Conservation (phyloP, 805 yeast genomes). For the Ogataea saltuana region DNA sequence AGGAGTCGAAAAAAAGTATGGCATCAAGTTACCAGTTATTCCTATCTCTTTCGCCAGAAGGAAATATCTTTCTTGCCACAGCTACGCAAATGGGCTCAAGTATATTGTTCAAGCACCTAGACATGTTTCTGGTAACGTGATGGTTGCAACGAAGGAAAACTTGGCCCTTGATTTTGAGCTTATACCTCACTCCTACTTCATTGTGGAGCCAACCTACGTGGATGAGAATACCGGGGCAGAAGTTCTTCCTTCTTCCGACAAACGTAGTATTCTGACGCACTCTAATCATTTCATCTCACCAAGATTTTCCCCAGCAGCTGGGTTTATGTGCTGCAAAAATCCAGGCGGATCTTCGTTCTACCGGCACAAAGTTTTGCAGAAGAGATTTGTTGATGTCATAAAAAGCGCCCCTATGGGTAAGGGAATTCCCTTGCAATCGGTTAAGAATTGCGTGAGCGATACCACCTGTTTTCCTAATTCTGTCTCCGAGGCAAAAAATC, state of each 20-base stretch:
- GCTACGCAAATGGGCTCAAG: conserved; percentile 14
- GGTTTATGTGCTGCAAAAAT: conserved; percentile 7
- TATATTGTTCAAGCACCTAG: conserved; percentile 16
- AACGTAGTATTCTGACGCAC: conserved; percentile 12
- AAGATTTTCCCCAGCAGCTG: conserved; percentile 11
- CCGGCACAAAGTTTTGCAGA: conserved; percentile 9
- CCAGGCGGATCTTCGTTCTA: conserved; percentile 14
- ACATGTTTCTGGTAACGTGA: conserved; percentile 12
- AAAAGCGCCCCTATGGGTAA: conserved; percentile 11
- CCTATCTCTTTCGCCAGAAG: conserved; percentile 18
- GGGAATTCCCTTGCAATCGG: conserved; percentile 10
- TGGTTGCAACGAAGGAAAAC: conserved; percentile 13
- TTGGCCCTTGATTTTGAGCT: conserved; percentile 12
- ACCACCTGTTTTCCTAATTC: conserved; percentile 13
- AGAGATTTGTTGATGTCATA: conserved; percentile 10
- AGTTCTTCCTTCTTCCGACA: conserved; percentile 10
- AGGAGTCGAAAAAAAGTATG: conserved; percentile 5
- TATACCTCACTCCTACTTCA: conserved; percentile 13
- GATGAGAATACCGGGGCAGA: conserved; percentile 14
- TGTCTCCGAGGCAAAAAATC: conserved; percentile 11
- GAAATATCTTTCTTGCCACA: conserved; percentile 13
- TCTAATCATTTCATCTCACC: conserved; percentile 13
- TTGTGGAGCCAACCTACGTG: conserved; percentile 11
- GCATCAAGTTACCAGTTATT: conserved; percentile 11
- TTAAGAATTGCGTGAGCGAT: conserved; percentile 9